A percentile compares a stretch with the other conserved stretches of the same genome.
phyloP scores from a whole-genome alignment of 768 basidiomycete species.

The Rhizopogon vinicolor region DNA sequence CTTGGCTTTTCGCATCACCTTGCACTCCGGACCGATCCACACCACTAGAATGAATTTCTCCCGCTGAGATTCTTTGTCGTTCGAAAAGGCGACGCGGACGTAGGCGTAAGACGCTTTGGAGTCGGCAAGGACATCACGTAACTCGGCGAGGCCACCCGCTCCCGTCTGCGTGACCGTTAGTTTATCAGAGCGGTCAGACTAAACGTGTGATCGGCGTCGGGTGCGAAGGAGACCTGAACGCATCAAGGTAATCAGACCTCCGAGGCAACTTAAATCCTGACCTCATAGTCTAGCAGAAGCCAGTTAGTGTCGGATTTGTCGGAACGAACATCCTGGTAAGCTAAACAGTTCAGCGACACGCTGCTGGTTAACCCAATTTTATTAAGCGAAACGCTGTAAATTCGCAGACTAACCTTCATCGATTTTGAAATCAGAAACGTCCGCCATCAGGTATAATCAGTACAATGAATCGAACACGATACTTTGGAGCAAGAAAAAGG shows the following conservation, averaged over 20 bases:
- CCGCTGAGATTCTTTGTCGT: slow-evolving; percentile 80
- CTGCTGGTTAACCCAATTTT: slow-evolving; percentile 10
- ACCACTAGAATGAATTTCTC: slow-evolving; percentile 87
- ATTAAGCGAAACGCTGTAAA: slow-evolving; percentile 1
- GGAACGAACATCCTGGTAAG: slow-evolving; percentile 82
- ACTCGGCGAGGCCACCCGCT: slow-evolving; percentile 72
- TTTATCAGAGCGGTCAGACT: slow-evolving; percentile 78
- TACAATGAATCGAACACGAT: neutral
- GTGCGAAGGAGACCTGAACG: slow-evolving; percentile 6
- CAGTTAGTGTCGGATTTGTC: slow-evolving; percentile 88
- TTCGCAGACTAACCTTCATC: slow-evolving; percentile 50
- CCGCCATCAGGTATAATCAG: slow-evolving; percentile 52
- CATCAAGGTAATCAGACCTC: slow-evolving; percentile 9
- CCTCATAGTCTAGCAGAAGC: slow-evolving; percentile 88
- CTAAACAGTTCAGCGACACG: slow-evolving; percentile 39
- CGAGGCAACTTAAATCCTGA: slow-evolving; percentile 23
- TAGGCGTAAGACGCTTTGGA: slow-evolving; percentile 81
- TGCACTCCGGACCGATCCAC: slow-evolving; percentile 80
- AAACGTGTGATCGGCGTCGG: slow-evolving; percentile 8
- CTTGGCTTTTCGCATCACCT: slow-evolving; percentile 92
- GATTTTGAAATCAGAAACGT: slow-evolving; percentile 72
- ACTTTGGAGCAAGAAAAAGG: neutral
- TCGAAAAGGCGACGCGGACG: slow-evolving; percentile 77
- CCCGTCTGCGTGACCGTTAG: slow-evolving; percentile 77
- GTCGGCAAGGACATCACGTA: slow-evolving; percentile 66